Evolutionary conservation across 495 filamentous ascomycete genomes (phyloP).

Genomic region (Polyplosphaeria fusca): DNA sequence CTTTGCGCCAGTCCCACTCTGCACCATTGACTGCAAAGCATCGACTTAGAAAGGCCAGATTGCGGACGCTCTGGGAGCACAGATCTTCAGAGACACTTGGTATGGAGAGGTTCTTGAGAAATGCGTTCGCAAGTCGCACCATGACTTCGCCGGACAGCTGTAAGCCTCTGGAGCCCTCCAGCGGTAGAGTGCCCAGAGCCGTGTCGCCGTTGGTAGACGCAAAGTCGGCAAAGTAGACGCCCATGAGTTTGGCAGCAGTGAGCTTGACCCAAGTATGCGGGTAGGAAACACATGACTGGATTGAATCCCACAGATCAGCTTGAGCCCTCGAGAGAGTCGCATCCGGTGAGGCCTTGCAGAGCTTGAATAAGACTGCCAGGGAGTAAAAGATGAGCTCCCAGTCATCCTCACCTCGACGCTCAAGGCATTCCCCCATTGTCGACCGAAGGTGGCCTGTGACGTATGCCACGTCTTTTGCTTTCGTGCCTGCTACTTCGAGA

Average conservation of each 20-base stretch:
- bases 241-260: slow-evolving; percentile 69
- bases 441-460: slow-evolving; percentile 30
- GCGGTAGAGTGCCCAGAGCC: slow-evolving; percentile 55
- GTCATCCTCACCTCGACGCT: slow-evolving; percentile 51
- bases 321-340: slow-evolving; percentile 56
- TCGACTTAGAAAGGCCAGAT: slow-evolving; percentile 70
- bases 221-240: slow-evolving; percentile 73
- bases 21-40: slow-evolving; percentile 64
- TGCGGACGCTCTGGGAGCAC: slow-evolving; percentile 68
- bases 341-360: slow-evolving; percentile 63
- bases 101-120: slow-evolving; percentile 63
- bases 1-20: slow-evolving; percentile 42
- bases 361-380: slow-evolving; percentile 63
- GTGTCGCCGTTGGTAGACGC: slow-evolving; percentile 57
- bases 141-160: slow-evolving; percentile 62
- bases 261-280: slow-evolving; percentile 74
- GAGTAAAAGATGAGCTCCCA: slow-evolving; percentile 79
- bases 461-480: slow-evolving; percentile 58
- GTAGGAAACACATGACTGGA: slow-evolving; percentile 66
- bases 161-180: slow-evolving; percentile 69
- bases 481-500: slow-evolving; percentile 64
- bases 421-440: slow-evolving; percentile 41
- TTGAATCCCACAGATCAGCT: slow-evolving; percentile 60
- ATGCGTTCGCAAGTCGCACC: slow-evolving; percentile 59
- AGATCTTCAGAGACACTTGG: slow-evolving; percentile 64